These are phyloP conservation scores for Orbilia oligospora DNA, from an alignment of 2,329 filamentous ascomycete species.

Conservation along the genomic window DNA sequence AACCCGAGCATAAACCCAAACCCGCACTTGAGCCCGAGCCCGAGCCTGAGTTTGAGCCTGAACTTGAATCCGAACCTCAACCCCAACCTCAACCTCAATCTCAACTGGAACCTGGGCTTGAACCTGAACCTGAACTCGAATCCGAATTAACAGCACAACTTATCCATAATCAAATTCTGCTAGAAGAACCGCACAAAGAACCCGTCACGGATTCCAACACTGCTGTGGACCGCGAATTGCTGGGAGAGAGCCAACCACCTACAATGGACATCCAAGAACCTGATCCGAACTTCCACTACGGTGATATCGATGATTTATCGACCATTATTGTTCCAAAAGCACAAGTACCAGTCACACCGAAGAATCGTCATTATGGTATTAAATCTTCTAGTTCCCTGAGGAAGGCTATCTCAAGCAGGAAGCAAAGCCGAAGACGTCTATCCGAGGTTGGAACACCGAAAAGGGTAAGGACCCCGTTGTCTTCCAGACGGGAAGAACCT, in stretches of 20 bases:
- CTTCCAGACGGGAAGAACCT: conserved; percentile 16
- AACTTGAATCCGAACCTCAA: conserved; percentile 4
- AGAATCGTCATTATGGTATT: conserved; percentile 32
- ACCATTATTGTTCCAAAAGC: conserved; percentile 40
- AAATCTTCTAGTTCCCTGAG: conserved; percentile 29
- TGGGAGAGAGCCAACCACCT: conserved; percentile 1
- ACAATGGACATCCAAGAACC: not conserved
- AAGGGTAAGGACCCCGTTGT: conserved; percentile 1
- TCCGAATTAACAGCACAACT: not conserved
- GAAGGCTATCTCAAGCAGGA: conserved; percentile 35
- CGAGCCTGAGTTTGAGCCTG: not conserved
- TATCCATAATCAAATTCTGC: not conserved
- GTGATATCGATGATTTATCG: conserved; percentile 54
- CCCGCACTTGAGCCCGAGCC: no score
- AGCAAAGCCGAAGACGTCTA: conserved; percentile 13
- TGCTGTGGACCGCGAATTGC: not conserved
- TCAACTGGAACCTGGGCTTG: conserved; percentile 1
- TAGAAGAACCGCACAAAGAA: not conserved
- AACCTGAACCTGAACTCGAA: not conserved
- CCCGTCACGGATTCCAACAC: not conserved
- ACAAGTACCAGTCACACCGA: conserved; percentile 43
- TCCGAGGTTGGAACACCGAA: conserved; percentile 27
- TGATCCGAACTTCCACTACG: conserved; percentile 36
- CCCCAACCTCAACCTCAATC: no score
- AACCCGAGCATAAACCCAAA: not conserved